Evolutionary conservation across 495 filamentous ascomycete genomes (phyloP).

Genomic region (Tuber magnatum): DNA sequence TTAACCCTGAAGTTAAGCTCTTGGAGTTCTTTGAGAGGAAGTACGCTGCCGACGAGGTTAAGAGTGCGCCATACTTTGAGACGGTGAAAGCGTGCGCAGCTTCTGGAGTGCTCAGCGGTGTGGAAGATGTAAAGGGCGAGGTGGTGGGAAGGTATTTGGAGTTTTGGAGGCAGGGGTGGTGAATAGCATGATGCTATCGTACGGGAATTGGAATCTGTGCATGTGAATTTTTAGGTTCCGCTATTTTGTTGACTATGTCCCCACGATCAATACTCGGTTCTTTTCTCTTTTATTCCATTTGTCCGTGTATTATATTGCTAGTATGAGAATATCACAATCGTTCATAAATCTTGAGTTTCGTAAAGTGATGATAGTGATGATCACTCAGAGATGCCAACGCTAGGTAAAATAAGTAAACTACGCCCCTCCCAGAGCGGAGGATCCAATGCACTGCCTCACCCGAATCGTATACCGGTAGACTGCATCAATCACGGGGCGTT

Average conservation of each 20-base stretch:
- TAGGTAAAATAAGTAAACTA: too few relatives aligned
- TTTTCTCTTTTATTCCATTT: not conserved
- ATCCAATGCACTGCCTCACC: too few relatives aligned
- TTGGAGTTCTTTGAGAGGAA: constrained; percentile 47
- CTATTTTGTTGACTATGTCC: not conserved
- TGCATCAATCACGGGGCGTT: too few relatives aligned
- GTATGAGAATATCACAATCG: too few relatives aligned
- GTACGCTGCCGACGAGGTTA: constrained; percentile 31
- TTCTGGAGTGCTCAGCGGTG: constrained; percentile 8
- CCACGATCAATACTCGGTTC: not conserved
- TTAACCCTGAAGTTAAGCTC: constrained; percentile 48
- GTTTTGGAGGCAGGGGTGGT: constrained; percentile 31
- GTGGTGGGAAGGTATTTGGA: constrained; percentile 27
- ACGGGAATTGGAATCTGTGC: not conserved
- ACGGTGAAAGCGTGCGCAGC: constrained; percentile 24
- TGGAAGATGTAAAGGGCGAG: constrained; percentile 13
- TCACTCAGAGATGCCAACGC: too few relatives aligned
- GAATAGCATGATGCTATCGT: not conserved
- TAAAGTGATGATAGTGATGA: too few relatives aligned
- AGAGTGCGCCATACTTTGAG: constrained; percentile 20
- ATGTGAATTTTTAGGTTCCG: not conserved
- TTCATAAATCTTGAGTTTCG: too few relatives aligned
- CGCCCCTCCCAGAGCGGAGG: too few relatives aligned
- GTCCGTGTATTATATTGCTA: not conserved
- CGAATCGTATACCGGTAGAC: too few relatives aligned